These are phyloP conservation scores for Thielaviopsis euricoi DNA, from an alignment of 2,329 filamentous ascomycete genomes.

Conservation along the genomic window DNA sequence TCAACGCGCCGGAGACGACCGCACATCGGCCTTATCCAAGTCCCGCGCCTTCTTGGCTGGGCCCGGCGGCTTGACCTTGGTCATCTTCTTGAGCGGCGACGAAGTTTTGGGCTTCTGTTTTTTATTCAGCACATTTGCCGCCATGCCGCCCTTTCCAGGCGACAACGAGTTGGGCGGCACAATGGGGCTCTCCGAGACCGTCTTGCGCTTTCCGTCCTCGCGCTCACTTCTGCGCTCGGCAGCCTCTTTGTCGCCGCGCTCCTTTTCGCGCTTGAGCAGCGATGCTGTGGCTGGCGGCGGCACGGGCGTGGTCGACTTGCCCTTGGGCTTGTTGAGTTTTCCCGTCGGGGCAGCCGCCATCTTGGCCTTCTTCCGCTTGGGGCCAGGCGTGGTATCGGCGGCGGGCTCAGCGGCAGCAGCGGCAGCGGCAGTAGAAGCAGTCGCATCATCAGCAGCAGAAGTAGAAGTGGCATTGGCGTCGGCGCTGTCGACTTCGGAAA, in stretches of 20 bases:
- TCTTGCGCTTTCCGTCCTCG: slow-evolving; percentile 19
- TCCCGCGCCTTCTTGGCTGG: slow-evolving; percentile 27
- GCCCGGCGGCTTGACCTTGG: slow-evolving; percentile 22
- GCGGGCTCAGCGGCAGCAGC: slow-evolving; percentile 1
- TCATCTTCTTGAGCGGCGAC: slow-evolving; percentile 14
- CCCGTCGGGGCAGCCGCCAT: slow-evolving; percentile 16
- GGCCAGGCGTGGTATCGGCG: slow-evolving; percentile 18
- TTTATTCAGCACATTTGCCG: slow-evolving; percentile 16
- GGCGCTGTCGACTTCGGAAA: slow-evolving; percentile 37
- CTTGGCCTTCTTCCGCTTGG: slow-evolving; percentile 45
- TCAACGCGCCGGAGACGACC: slow-evolving; percentile 33
- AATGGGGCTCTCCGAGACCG: slow-evolving; percentile 18
- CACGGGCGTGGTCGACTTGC: slow-evolving; percentile 21
- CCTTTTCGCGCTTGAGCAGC: slow-evolving; percentile 36
- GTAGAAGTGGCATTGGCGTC: no score
- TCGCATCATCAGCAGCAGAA: slow-evolving; percentile 19
- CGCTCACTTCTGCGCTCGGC: not conserved
- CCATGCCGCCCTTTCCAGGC: slow-evolving; percentile 15
- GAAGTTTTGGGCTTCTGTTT: slow-evolving; percentile 23
- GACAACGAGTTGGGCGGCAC: slow-evolving; percentile 22
- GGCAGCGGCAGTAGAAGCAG: slow-evolving; percentile 23
- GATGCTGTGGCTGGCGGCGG: slow-evolving; percentile 11
- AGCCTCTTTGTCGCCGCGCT: no score
- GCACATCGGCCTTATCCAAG: slow-evolving; percentile 39
- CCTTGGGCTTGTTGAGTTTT: slow-evolving; percentile 35